phyloP scores from a whole-genome alignment of 192 early-diverging fungal species.

The Paraglomus brasilianum region DNA sequence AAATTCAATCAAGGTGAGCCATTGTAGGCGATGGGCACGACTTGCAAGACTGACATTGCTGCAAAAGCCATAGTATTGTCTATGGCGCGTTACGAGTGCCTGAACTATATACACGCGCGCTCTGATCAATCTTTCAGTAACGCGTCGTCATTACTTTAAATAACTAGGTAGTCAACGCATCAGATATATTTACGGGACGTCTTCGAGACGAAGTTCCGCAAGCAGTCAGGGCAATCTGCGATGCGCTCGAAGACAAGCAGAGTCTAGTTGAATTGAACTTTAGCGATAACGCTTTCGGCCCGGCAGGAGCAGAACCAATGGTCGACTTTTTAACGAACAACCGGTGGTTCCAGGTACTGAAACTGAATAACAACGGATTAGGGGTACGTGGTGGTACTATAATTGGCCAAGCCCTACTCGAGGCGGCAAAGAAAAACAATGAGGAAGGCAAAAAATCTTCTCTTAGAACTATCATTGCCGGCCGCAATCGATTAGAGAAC shows the following conservation, averaged over 20 bases:
- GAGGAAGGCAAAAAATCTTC: slow-evolving; percentile 60
- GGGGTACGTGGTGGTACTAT: slow-evolving; percentile 87
- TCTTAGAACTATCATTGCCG: slow-evolving; percentile 81
- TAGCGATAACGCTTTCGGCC: slow-evolving; percentile 98
- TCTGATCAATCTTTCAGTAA: not conserved
- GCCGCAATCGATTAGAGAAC: slow-evolving; percentile 93
- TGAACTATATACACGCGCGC: slow-evolving; percentile 13
- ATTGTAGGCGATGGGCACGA: not conserved
- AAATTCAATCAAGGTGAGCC: slow-evolving; percentile 67
- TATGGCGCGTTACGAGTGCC: not conserved
- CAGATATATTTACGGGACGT: slow-evolving; percentile 94
- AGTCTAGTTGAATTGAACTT: slow-evolving; percentile 80
- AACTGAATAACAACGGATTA: slow-evolving; percentile 96
- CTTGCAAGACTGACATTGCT: not conserved
- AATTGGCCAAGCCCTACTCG: slow-evolving; percentile 80
- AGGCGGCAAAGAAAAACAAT: slow-evolving; percentile 69
- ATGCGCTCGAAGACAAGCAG: slow-evolving; percentile 77
- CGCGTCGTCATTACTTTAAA: slow-evolving; percentile 24
- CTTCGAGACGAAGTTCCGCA: slow-evolving; percentile 86
- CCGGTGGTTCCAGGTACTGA: slow-evolving; percentile 76
- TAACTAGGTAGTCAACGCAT: slow-evolving; percentile 72
- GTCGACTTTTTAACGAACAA: slow-evolving; percentile 81
- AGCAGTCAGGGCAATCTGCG: slow-evolving; percentile 77
- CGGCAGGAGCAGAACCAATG: slow-evolving; percentile 87
- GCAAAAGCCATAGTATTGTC: not conserved